These are phyloP conservation scores for Hypoxylon sp. DNA, from an alignment of 2,329 filamentous ascomycete genomes.

Conservation along the genomic window DNA sequence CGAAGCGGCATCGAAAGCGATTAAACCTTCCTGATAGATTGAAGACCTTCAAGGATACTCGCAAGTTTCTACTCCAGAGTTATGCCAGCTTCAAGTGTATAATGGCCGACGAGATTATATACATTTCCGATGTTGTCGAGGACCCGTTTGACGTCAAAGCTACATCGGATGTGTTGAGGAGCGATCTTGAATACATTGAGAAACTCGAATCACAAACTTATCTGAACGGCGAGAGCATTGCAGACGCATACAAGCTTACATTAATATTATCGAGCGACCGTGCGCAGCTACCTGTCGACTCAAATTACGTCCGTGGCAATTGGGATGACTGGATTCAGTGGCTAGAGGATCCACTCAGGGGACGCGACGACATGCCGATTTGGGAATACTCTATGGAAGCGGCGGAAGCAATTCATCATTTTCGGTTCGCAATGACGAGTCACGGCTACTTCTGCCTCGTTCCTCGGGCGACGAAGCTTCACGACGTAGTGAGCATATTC, in stretches of 20 bases:
- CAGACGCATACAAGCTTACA: conserved; percentile 32
- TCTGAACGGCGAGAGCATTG: conserved; percentile 26
- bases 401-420: conserved; percentile 32
- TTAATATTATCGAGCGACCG: conserved; percentile 22
- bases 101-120: conserved; percentile 49
- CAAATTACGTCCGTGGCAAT: conserved; percentile 20
- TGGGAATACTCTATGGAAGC: conserved; percentile 28
- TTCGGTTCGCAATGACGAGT: conserved; percentile 46
- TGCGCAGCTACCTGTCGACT: conserved; percentile 13
- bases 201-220: conserved; percentile 23
- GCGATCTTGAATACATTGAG: conserved; percentile 25
- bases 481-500: conserved; percentile 44
- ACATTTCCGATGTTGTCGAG: conserved; percentile 37
- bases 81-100: conserved; percentile 42
- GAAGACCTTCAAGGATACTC: conserved; percentile 32
- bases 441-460: conserved; percentile 49
- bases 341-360: conserved; percentile 2
- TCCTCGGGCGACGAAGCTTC: conserved; percentile 27
- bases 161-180: conserved; percentile 7
- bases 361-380: conserved; percentile 10
- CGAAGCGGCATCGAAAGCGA: conserved; percentile 23
- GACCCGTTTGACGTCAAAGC: conserved; percentile 20
- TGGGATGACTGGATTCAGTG: conserved; percentile 34
- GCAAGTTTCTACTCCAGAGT: conserved; percentile 46
- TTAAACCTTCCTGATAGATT: conserved; percentile 34